Percentiles rank a stretch among this genome's conserved stretches.
Evolutionary conservation across 306 rosid species (phyloP).

Genomic region (Clitoria ternatea): DNA sequence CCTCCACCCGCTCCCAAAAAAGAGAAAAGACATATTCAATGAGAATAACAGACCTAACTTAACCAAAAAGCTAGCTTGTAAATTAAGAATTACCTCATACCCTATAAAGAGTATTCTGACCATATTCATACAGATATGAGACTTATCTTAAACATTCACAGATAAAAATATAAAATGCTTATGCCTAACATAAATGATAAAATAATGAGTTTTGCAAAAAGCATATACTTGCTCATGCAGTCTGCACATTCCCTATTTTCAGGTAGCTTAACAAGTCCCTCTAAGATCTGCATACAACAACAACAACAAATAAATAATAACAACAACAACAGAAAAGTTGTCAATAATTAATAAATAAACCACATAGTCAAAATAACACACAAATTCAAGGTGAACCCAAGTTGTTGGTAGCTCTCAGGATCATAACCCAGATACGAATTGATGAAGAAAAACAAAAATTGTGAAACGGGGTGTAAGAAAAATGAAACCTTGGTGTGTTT

Average conservation of each 20-base stretch:
- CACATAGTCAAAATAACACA: neutral
- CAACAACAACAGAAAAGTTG: neutral
- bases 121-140: no score
- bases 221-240: slow-evolving; percentile 67
- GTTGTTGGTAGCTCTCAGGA: neutral
- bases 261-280: slow-evolving; percentile 76
- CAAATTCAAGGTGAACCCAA: neutral
- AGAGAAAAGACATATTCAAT: neutral
- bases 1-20: neutral
- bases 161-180: no score
- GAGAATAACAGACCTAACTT: no score
- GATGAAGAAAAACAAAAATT: neutral
- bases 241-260: slow-evolving; percentile 89
- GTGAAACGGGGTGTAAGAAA: neutral
- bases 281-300: slow-evolving; percentile 59
- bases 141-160: neutral
- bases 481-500: slow-evolving; percentile 59
- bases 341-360: no score
- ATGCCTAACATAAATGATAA: neutral
- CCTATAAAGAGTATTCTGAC: no score
- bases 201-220: slow-evolving; percentile 15
- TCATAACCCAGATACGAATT: neutral
- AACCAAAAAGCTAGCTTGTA: no score
- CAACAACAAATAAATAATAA: neutral
- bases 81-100: no score